Base-by-base conservation (phyloP, 805 yeast species). In the Lachancea sp. region DNA sequence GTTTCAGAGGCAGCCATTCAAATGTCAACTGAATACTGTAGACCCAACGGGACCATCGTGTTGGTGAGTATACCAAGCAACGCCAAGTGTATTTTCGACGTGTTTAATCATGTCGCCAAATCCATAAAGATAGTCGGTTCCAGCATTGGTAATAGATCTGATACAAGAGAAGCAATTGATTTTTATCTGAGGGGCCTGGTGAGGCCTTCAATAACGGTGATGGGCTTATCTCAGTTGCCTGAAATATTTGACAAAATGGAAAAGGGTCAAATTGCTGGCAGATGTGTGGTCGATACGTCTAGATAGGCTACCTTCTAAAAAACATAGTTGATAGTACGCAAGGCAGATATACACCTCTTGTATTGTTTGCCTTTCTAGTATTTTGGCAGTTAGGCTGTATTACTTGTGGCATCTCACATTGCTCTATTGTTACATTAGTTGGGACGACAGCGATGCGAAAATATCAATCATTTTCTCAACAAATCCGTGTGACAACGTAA, bases 251-350 rank as follows among this genome's bases (percentile, higher is more conserved):
- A 77, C 51, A 71, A 77, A 63, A 87, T 87, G 95, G 82, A 74
- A 65, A 72, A 78, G 67, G 94, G 94, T 57, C 76, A 82, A 71
- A 80, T 87, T 58, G 75, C 80, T 51, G 96, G 96, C 61, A 77
- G 96, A 69, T 80, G 80, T 64, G 96, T 86, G 45, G 80, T 86
- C 55, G 95, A 86, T 73, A 78, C 83, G 39, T 63, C 71, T 45
- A 75, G 77, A 63, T 81, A 69, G 66, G 34, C n/a, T n/a, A n/a
- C n/a, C n/a, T n/a, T n/a, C n/a, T n/a, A n/a, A n/a, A n/a, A n/a
- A n/a, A n/a, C n/a, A n/a, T n/a, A n/a, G n/a, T n/a, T n/a, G n/a
- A n/a, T n/a, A n/a, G n/a, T n/a, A n/a, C n/a, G n/a, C n/a, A n/a
- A n/a, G n/a, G n/a, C n/a, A n/a, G n/a, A n/a, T n/a, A n/a, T n/a